A percentile compares a stretch with the other conserved stretches of the same genome.
Conservation (phyloP, 2,329 filamentous ascomycete genomes). For the Fusarium tupiense region DNA sequence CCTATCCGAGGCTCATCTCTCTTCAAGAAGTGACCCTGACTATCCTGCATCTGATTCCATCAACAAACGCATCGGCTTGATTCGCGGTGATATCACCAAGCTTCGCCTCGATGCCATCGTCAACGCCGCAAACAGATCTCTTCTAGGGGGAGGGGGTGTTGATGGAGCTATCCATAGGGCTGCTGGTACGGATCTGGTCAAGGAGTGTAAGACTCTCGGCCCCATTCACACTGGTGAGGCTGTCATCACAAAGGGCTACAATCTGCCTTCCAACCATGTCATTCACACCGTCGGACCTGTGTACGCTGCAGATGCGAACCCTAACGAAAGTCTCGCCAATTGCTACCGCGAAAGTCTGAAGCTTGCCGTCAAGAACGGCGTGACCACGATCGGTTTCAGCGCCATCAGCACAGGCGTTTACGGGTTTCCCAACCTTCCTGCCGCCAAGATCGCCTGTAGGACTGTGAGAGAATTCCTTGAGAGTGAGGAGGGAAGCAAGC, state of each 20-base stretch:
- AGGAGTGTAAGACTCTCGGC: slow-evolving; percentile 75
- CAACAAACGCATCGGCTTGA: slow-evolving; percentile 77
- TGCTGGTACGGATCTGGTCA: slow-evolving; percentile 74
- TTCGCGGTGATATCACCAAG: slow-evolving; percentile 83
- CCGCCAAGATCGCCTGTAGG: slow-evolving; percentile 75
- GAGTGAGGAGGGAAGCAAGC: slow-evolving; percentile 54
- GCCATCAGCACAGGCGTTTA: slow-evolving; percentile 90
- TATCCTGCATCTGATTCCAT: slow-evolving; percentile 57
- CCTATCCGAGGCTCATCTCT: slow-evolving; percentile 15
- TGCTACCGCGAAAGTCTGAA: slow-evolving; percentile 79
- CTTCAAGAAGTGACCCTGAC: neutral
- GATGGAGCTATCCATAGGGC: slow-evolving; percentile 87
- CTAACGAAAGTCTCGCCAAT: slow-evolving; percentile 60
- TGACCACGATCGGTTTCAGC: slow-evolving; percentile 82
- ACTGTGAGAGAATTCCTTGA: slow-evolving; percentile 66
- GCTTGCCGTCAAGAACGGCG: slow-evolving; percentile 73
- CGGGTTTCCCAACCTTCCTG: slow-evolving; percentile 80
- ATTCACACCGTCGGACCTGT: slow-evolving; percentile 93
- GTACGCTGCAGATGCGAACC: slow-evolving; percentile 60
- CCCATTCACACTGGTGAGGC: slow-evolving; percentile 82
- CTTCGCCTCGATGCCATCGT: slow-evolving; percentile 85
- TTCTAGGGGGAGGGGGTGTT: slow-evolving; percentile 91
- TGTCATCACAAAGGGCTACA: slow-evolving; percentile 83
- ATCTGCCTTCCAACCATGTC: slow-evolving; percentile 78
- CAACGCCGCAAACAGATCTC: slow-evolving; percentile 85